Evolutionary conservation across 345 rosid genomes (phyloP).

Genomic region (Populus tremula): DNA sequence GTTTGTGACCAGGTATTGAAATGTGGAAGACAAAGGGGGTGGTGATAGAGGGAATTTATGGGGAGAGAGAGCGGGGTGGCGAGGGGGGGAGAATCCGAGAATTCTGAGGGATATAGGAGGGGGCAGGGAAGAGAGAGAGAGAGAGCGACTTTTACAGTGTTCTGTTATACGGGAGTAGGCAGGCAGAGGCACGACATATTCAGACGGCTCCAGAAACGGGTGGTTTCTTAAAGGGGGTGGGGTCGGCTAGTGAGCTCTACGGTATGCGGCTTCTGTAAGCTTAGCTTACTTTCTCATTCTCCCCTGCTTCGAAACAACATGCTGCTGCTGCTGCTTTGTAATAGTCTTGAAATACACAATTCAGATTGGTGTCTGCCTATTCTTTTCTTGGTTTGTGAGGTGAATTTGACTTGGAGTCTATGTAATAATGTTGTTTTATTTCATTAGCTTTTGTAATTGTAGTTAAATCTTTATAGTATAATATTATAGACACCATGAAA

Average conservation of each 20-base stretch:
- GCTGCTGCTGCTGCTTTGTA: background rate
- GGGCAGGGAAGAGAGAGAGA: constrained; percentile 14
- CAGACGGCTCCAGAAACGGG: constrained; percentile 45
- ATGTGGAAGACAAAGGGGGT: background rate
- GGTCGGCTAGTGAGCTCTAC: constrained; percentile 8
- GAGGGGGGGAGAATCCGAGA: constrained; percentile 23
- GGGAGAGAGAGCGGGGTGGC: constrained; percentile 27
- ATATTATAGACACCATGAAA: too few species aligned
- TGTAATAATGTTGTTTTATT: too few species aligned
- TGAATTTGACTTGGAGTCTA: background rate
- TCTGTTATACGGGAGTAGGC: constrained; percentile 18
- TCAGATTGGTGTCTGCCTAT: background rate
- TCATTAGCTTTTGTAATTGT: too few species aligned
- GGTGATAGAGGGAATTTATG: constrained; percentile 12
- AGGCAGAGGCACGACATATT: constrained; percentile 33
- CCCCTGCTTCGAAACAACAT: background rate
- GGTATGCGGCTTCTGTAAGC: constrained; percentile 21
- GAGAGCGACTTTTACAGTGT: constrained; percentile 40
- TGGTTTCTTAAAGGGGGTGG: constrained; percentile 8
- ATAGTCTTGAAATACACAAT: background rate
- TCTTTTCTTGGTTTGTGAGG: background rate
- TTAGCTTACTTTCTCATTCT: background rate
- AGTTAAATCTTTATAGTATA: too few species aligned
- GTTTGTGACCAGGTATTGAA: background rate
- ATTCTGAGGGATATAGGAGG: constrained; percentile 40